phyloP scores from a whole-genome alignment of 2,329 filamentous ascomycete genomes.

The Fonsecaea multimorphosa region DNA sequence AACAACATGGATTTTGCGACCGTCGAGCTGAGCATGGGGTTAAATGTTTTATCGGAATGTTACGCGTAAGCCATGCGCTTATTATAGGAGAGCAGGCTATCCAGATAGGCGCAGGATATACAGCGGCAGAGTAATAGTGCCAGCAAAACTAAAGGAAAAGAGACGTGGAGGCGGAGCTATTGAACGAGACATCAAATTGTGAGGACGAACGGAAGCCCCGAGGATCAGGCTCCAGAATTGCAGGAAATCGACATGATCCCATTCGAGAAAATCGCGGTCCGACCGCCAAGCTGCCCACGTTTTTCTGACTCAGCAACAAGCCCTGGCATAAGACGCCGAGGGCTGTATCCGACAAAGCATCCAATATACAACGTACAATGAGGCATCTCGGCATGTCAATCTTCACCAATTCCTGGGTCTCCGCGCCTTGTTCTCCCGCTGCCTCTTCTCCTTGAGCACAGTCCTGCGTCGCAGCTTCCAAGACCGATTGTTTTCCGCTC shows the following conservation, averaged over 20 bases:
- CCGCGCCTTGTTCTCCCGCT: slow-evolving; percentile 61
- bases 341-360: no score
- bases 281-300: neutral
- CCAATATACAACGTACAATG: no score
- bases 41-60: neutral
- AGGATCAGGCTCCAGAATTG: slow-evolving; percentile 16
- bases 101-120: neutral
- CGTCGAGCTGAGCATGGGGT: neutral
- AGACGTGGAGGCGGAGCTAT: neutral
- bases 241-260: slow-evolving; percentile 10
- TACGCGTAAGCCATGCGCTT: slow-evolving; percentile 4
- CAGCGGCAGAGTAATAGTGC: neutral
- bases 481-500: slow-evolving; percentile 57
- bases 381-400: no score
- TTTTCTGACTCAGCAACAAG: slow-evolving; percentile 6
- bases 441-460: slow-evolving; percentile 64
- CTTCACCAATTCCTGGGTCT: slow-evolving; percentile 36
- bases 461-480: slow-evolving; percentile 64
- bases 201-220: neutral
- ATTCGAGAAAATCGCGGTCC: neutral
- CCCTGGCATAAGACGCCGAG: neutral
- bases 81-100: neutral
- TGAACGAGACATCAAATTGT: neutral
- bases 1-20: neutral
- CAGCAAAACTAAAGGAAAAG: neutral